Base-by-base conservation (phyloP, 345 rosid genomes). In the Boechera stricta region DNA sequence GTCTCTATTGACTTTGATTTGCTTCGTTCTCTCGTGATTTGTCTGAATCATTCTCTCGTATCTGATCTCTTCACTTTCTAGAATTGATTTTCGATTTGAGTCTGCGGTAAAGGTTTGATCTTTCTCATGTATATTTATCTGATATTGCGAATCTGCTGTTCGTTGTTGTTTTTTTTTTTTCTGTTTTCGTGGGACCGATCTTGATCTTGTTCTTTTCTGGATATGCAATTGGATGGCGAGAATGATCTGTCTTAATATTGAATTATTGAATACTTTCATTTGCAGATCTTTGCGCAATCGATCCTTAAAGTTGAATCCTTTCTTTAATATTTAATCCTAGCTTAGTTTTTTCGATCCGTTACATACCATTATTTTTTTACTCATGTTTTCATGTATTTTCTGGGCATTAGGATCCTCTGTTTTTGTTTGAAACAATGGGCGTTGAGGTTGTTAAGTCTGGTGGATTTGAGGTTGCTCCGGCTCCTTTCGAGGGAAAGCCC, bases 401-500 rank as follows among this genome's bases (percentile, higher is more conserved):
- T 15, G 61, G 49, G 21, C 0, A 13, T 47, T 29, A 75, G 80
- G 80, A 64, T 81, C 68, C 83, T 69, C 53, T 76, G 69, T 67
- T 55, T 52, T n/a, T 16, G 11, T 0, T 61, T 69, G 80, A 72
- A 71, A 68, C 16, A 60, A 94, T 94, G 98, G 92, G 90, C 39
- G 90, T 89, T 53, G 98, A 93, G 85, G 92, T 88, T 79, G 67
- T 62, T n/a, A 79, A 32, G 10, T 59, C 64, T 72, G 85, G 81
- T 69, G 91, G 86, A 73, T 83, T 88, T 65, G 98, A 90, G 83
- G 85, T 82, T 85, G 91, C 83, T 35, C 86, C 84, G 29, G 84
- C 81, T 67, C 84, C 96, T 10, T 71, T 81, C 24, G 91, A 83
- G 56, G 81, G 82, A 26, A 83, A 84, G 6, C 35, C 72, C 9